Base-by-base conservation (phyloP, 176 grass and related monocot genomes). In the Oryza meridionalis region DNA sequence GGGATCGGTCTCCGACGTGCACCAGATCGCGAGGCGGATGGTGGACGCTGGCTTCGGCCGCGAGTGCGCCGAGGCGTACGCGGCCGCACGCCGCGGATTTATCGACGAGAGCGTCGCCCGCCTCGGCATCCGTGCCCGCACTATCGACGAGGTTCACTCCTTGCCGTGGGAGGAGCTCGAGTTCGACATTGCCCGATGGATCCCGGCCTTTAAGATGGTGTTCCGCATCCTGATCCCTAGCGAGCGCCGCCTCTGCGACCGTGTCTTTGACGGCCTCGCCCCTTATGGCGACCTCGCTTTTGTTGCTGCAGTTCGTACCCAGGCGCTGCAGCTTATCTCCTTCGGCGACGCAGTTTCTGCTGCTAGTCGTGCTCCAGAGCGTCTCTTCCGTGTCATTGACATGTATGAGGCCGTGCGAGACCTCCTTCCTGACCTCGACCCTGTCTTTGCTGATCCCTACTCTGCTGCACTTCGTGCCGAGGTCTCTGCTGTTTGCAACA, bases 321-420 rank as follows among this genome's bases (percentile, higher is more conserved):
- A 94, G 9, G 93, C 87, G 25, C 83, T 91, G 24, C 85, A 88
- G 80, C 89, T 98, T 44, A 94, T 98, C 68, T 98, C 87, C 2
- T 98, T 96, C 32, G 96, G 91, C 24, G 93, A 98, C 5, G 93
- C 93, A 1, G 88, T 98, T 37, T 89, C 96, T 17, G 84, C 91
- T 11, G 91, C 87, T 16, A 92, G 91, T 65, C 96, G 96, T 2
- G 81, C 91, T 0, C 96, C 96, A 1, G 96, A 98, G 55, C 91
- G 93, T 61, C 93, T 98, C 50, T 98, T 98, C 63, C 93, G 96
- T 69, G 89, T 98, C 75, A 88, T 98, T 33, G 96, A 98, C 83
- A 96, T 96, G 96, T 98, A 98, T 76, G 96, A 98, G 82, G 85
- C 89, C 0, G 93, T 94, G 12, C 89, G 93, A 0, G 96, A 98